Percentiles rank a stretch among this genome's conserved stretches.
These are phyloP conservation scores for Pistacia integerrima DNA, from an alignment of 345 rosid genomes.

Conservation along the genomic window DNA sequence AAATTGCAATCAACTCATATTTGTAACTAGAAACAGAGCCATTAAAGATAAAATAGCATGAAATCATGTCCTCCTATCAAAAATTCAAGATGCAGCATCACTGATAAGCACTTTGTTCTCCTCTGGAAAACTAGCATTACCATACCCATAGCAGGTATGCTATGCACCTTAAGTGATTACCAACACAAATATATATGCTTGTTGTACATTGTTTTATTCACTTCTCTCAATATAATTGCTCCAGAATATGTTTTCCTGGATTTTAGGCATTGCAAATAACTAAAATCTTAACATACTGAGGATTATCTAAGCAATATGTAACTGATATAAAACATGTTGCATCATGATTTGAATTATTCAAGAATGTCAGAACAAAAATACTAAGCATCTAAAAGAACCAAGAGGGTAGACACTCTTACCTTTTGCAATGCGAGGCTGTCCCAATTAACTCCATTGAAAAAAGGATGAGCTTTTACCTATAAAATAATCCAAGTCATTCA, in stretches of 20 bases:
- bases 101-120: background rate
- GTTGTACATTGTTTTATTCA: background rate
- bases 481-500: conserved; percentile 21
- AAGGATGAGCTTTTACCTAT: conserved; percentile 71
- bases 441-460: conserved; percentile 76
- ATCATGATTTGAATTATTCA: conserved; percentile 2
- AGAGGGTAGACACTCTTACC: conserved; percentile 33
- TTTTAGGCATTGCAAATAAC: background rate
- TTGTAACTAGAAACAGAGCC: background rate
- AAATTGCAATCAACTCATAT: too few species aligned
- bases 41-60: background rate
- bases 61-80: background rate
- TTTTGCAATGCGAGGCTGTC: conserved; percentile 67
- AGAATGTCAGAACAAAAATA: background rate
- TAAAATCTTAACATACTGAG: background rate
- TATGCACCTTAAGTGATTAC: background rate
- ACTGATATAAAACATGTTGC: background rate
- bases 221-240: background rate
- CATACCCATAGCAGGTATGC: background rate
- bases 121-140: background rate
- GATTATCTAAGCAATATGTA: background rate
- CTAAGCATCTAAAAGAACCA: background rate
- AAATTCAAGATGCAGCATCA: background rate
- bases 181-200: background rate
- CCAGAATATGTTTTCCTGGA: background rate